These are phyloP conservation scores for Amphibolis antarctica DNA, from an alignment of 106 monocot species.

Conservation along the genomic window DNA sequence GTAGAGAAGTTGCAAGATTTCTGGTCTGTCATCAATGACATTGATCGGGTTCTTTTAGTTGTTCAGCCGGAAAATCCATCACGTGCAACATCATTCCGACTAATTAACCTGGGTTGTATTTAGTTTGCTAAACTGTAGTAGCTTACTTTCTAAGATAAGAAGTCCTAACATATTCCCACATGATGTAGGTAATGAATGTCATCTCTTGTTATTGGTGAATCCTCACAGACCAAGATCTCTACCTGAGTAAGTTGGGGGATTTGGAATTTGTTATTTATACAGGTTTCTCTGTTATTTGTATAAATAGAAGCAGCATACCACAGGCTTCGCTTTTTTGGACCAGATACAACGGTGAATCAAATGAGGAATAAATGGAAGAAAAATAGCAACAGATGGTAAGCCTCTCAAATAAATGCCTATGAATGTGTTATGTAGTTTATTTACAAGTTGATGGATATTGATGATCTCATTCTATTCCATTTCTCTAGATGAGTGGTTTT, in stretches of 20 bases:
- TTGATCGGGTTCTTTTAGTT: slow-evolving; percentile 23
- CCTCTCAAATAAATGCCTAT: no score
- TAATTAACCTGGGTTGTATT: slow-evolving; percentile 22
- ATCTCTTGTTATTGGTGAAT: slow-evolving; percentile 21
- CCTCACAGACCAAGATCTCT: slow-evolving; percentile 22
- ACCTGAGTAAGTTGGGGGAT: slow-evolving; percentile 25
- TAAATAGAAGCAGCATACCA: background rate
- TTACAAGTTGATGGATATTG: no score
- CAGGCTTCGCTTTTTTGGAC: slow-evolving; percentile 32
- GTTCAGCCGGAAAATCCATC: slow-evolving; percentile 20
- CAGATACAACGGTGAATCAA: slow-evolving; percentile 6
- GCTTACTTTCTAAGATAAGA: background rate
- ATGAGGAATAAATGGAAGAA: slow-evolving; percentile 29
- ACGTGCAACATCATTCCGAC: slow-evolving; percentile 17
- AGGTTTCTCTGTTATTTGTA: background rate
- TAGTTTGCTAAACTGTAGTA: background rate
- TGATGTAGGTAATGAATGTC: slow-evolving; percentile 21
- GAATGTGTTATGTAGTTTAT: no score
- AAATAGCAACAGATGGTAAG: slow-evolving; percentile 30
- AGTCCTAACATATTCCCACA: no score
- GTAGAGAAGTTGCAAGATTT: slow-evolving; percentile 32
- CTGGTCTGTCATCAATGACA: slow-evolving; percentile 31
- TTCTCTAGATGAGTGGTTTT: no score
- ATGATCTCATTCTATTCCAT: no score
- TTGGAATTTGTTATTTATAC: background rate